Evolutionary conservation across 2,329 filamentous ascomycete species (phyloP).

Genomic region (Neonectria punicea): DNA sequence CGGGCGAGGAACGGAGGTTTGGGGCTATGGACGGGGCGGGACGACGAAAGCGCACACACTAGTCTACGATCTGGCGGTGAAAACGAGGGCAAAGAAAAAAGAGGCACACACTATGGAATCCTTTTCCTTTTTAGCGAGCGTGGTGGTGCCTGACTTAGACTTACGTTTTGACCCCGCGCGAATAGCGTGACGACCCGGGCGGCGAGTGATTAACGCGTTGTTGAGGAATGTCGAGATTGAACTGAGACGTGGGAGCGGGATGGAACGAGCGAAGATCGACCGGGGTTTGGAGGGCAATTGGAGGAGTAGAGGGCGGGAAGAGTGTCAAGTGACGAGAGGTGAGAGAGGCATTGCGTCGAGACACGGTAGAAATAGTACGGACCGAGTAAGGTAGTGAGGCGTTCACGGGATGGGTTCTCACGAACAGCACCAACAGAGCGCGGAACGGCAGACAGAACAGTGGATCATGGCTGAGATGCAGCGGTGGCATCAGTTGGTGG

Average conservation of each 20-base stretch:
- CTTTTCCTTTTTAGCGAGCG: neutral
- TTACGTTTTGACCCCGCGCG: conserved; percentile 5
- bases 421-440: neutral
- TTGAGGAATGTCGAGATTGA: conserved; percentile 18
- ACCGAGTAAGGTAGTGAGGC: neutral
- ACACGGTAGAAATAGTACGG: neutral
- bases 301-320: neutral
- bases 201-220: conserved; percentile 13
- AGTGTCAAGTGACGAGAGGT: neutral
- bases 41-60: conserved; percentile 14
- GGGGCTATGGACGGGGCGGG: conserved; percentile 19
- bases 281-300: neutral
- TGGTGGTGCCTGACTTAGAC: neutral
- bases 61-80: conserved; percentile 22
- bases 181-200: conserved; percentile 7
- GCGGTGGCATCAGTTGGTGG: neutral
- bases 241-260: conserved; percentile 6
- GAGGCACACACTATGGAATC: neutral
- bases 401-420: neutral
- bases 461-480: neutral
- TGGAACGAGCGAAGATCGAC: neutral
- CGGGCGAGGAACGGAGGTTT: conserved; percentile 12
- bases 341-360: neutral
- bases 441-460: neutral
- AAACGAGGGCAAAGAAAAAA: neutral